Conservation (phyloP, 768 basidiomycete genomes). For the Calocybe cyanea region DNA sequence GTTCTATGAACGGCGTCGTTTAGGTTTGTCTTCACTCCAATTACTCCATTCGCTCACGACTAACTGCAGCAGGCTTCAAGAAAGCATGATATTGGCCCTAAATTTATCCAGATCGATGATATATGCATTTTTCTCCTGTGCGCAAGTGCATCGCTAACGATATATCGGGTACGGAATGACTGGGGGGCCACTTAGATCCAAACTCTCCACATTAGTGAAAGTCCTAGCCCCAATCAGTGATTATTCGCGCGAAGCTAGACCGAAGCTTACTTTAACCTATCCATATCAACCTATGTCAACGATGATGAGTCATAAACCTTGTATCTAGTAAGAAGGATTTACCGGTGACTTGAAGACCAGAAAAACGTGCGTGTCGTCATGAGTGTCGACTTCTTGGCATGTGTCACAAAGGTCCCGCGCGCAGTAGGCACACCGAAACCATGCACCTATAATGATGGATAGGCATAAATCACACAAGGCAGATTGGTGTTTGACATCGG, state of each 20-base stretch:
- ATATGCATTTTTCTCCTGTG: too few relatives aligned
- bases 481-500: slow-evolving; percentile 51
- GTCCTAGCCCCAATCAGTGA: slow-evolving; percentile 29
- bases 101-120: too few relatives aligned
- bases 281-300: slow-evolving; percentile 62
- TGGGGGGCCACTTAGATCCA: slow-evolving; percentile 43
- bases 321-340: slow-evolving; percentile 17
- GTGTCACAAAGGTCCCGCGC: slow-evolving; percentile 80
- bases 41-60: not conserved
- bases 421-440: slow-evolving; percentile 91
- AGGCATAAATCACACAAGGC: slow-evolving; percentile 89
- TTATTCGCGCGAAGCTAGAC: not conserved
- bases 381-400: slow-evolving; percentile 79
- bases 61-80: slow-evolving; percentile 59
- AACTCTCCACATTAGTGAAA: slow-evolving; percentile 56
- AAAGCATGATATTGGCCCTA: slow-evolving; percentile 58
- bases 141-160: too few relatives aligned
- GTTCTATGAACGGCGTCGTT: slow-evolving; percentile 85
- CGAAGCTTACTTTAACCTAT: slow-evolving; percentile 54
- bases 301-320: slow-evolving; percentile 9
- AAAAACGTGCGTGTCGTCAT: slow-evolving; percentile 80
- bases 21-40: slow-evolving; percentile 46
- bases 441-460: slow-evolving; percentile 76
- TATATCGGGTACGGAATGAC: slow-evolving; percentile 65
- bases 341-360: slow-evolving; percentile 85